Conservation (phyloP, 208 protist species). For the Crithidia fasciculata region DNA sequence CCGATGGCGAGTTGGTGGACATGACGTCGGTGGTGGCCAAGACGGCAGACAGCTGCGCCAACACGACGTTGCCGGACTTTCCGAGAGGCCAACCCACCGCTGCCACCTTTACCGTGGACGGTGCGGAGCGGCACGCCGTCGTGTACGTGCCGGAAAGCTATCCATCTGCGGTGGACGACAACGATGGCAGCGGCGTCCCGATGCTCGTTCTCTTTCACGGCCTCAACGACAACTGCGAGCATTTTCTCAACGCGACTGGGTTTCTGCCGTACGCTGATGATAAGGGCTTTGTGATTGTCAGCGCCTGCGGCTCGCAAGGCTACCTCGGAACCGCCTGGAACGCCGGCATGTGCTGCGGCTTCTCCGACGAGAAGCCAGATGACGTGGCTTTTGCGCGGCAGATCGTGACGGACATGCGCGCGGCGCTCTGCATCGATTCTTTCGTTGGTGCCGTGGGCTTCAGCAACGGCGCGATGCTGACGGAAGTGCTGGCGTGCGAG, state of each 20-base stretch:
- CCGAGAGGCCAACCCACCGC: constrained; percentile 36
- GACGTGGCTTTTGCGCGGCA: constrained; percentile 54
- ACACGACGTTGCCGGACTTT: constrained; percentile 20
- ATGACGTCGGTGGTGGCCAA: neutral
- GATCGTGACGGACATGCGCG: constrained; percentile 36
- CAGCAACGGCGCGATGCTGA: constrained; percentile 86
- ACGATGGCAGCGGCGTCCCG: constrained; percentile 2
- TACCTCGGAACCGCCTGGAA: constrained; percentile 74
- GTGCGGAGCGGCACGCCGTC: constrained; percentile 34
- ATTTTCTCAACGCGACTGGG: constrained; percentile 55
- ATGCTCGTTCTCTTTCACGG: constrained; percentile 76
- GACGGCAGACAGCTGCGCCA: neutral
- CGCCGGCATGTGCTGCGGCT: constrained; percentile 77
- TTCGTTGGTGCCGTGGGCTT: constrained; percentile 67
- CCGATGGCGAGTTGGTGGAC: constrained; percentile 1
- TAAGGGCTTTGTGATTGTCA: constrained; percentile 62
- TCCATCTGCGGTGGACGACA: neutral
- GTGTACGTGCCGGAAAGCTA: constrained; percentile 55
- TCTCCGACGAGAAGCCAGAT: constrained; percentile 45
- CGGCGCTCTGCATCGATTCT: constrained; percentile 43
- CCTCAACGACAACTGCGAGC: constrained; percentile 64
- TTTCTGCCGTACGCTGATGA: constrained; percentile 58
- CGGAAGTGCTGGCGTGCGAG: constrained; percentile 67
- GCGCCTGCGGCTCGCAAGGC: constrained; percentile 62
- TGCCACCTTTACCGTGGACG: constrained; percentile 40